Conservation (phyloP, 2,329 filamentous ascomycete genomes). For the Scolecobasidium constrictum region DNA sequence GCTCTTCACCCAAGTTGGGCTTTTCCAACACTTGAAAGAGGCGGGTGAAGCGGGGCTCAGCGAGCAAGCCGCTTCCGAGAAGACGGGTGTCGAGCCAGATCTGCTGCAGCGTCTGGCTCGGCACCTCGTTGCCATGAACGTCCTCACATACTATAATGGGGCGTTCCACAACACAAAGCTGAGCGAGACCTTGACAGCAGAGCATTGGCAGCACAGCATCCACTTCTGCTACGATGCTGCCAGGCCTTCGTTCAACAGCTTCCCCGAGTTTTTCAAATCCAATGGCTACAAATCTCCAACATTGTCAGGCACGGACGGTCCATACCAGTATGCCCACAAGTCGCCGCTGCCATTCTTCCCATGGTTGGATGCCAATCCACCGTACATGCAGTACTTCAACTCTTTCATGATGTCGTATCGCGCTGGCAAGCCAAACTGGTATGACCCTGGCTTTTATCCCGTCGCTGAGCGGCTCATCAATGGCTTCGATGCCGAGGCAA, state of each 20-base stretch:
- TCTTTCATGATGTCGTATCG: conserved; percentile 8
- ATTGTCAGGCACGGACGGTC: conserved; percentile 1
- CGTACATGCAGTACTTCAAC: conserved; percentile 4
- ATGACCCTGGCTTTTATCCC: neutral
- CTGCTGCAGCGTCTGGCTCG: no score
- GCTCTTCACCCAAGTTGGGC: conserved; percentile 7
- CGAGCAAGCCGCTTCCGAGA: conserved; percentile 3
- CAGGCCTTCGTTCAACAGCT: no score
- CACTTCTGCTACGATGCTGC: no score
- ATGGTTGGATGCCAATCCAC: conserved; percentile 7
- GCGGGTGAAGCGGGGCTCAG: conserved; percentile 3
- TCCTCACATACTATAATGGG: no score
- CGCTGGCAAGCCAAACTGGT: neutral
- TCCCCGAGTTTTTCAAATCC: neutral
- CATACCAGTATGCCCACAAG: neutral
- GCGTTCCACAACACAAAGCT: no score
- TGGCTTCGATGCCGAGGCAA: neutral
- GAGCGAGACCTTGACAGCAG: no score
- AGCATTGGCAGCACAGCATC: no score
- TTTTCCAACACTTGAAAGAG: conserved; percentile 8
- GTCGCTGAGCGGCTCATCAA: neutral
- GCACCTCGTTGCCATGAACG: no score
- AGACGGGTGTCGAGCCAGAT: conserved; percentile 9
- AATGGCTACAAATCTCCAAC: conserved; percentile 3
- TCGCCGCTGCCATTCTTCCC: conserved; percentile 9